These are phyloP conservation scores for Sisymbrium altissimum DNA, from an alignment of 345 rosid species.

Conservation along the genomic window DNA sequence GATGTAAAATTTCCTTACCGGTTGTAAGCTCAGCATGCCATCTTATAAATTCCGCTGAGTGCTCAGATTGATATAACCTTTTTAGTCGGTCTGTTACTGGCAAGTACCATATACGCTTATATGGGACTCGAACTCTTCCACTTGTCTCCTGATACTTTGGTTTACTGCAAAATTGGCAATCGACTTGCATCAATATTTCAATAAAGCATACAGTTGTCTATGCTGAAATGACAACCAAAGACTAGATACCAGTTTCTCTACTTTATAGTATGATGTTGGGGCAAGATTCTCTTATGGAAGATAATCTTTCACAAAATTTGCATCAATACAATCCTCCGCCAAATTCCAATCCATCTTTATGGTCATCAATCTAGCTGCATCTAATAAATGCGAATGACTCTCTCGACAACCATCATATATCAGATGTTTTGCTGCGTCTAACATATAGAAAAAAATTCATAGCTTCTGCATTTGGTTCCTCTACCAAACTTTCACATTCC, in stretches of 20 bases:
- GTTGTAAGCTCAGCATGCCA: background rate
- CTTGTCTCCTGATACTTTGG: background rate
- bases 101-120: background rate
- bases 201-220: background rate
- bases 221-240: background rate
- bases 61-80: background rate
- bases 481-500: too few relatives aligned
- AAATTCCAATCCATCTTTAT: background rate
- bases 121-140: background rate
- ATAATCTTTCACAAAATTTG: background rate
- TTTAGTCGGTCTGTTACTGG: background rate
- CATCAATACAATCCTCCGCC: background rate
- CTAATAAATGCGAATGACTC: background rate
- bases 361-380: background rate
- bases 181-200: background rate
- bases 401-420: background rate
- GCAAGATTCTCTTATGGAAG: background rate
- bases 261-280: background rate
- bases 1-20: background rate
- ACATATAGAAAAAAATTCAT: too few relatives aligned
- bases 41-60: background rate
- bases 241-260: background rate
- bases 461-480: too few relatives aligned
- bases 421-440: too few relatives aligned
- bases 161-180: background rate